Evolutionary conservation across 228 moss, liverwort and hornwort species (phyloP).

Genomic region (Sphagnum fallax): DNA sequence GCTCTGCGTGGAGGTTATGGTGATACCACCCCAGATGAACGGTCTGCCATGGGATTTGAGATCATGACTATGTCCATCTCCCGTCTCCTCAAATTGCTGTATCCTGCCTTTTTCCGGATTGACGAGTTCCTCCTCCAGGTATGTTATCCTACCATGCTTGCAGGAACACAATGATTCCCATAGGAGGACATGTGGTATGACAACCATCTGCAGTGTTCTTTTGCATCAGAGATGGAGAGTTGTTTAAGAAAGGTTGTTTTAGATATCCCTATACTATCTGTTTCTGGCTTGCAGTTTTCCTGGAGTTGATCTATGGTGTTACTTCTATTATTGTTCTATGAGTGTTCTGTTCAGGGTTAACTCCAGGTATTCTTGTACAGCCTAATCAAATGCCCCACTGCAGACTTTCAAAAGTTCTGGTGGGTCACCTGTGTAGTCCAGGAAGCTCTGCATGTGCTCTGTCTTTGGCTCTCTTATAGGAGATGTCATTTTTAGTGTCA

Average conservation of each 20-base stretch:
- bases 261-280: no score
- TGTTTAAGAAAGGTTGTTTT: no score
- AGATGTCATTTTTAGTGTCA: background rate
- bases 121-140: conserved; percentile 84
- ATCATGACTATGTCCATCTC: conserved; percentile 83
- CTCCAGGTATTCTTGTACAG: no score
- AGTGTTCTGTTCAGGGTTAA: no score
- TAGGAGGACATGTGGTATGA: background rate
- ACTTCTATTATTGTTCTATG: no score
- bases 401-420: no score
- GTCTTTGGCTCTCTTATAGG: background rate
- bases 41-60: conserved; percentile 80
- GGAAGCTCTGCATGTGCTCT: background rate
- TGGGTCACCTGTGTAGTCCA: no score
- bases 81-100: conserved; percentile 66
- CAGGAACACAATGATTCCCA: no score
- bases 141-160: conserved; percentile 1
- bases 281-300: no score
- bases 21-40: conserved; percentile 71
- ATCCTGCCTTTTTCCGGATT: conserved; percentile 74
- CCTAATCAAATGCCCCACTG: no score
- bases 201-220: background rate
- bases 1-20: conserved; percentile 80
- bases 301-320: no score
- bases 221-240: background rate